Conservation (phyloP, 257 asterid species). For the Salvia hispanica region DNA sequence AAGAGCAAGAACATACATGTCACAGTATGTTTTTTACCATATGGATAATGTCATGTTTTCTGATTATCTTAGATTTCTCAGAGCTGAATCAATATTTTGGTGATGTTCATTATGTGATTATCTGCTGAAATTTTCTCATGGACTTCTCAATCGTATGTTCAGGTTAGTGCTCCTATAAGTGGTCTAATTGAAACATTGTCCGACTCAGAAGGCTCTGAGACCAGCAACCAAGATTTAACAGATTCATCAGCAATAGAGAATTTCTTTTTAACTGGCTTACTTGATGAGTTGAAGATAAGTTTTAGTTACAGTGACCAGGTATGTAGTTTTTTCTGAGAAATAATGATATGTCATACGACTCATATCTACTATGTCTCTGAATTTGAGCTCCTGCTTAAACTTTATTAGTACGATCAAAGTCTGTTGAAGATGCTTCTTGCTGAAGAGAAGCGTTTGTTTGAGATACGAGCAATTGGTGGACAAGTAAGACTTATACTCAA, state of each 20-base stretch:
- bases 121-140: constrained; percentile 23
- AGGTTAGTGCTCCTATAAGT: constrained; percentile 74
- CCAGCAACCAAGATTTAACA: constrained; percentile 45
- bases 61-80: constrained; percentile 14
- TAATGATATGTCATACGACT: neutral
- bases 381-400: constrained; percentile 29
- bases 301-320: constrained; percentile 81
- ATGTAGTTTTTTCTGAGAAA: constrained; percentile 31
- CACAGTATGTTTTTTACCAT: neutral
- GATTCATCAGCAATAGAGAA: constrained; percentile 59
- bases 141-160: constrained; percentile 34
- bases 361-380: constrained; percentile 18
- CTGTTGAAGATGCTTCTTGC: constrained; percentile 76
- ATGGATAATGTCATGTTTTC: constrained; percentile 1
- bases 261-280: constrained; percentile 72
- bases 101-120: constrained; percentile 13
- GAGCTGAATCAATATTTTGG: neutral
- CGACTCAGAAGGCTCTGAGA: constrained; percentile 76
- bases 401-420: constrained; percentile 56
- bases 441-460: constrained; percentile 81
- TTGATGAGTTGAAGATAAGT: constrained; percentile 84
- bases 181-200: constrained; percentile 73
- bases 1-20: neutral
- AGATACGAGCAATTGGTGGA: constrained; percentile 96
- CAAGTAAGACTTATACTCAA: constrained; percentile 53